A percentile compares a stretch with the other conserved stretches of the same genome.
These are phyloP conservation scores for Physaria fendleri DNA, from an alignment of 345 rosid species.

Conservation along the genomic window DNA sequence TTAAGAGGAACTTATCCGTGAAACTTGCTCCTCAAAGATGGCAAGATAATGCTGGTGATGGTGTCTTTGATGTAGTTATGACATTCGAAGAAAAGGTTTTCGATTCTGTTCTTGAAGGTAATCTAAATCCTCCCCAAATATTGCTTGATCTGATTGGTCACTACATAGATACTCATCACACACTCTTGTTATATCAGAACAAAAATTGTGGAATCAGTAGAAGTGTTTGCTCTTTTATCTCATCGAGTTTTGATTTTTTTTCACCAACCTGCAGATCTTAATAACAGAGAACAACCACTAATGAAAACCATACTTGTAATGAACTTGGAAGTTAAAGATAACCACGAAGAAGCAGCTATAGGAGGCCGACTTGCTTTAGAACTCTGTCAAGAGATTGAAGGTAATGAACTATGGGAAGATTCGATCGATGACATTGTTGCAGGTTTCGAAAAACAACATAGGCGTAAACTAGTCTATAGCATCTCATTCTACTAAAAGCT, in stretches of 20 bases:
- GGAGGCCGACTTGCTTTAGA: slow-evolving; percentile 84
- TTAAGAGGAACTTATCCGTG: slow-evolving; percentile 72
- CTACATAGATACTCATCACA: neutral
- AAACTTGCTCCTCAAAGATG: slow-evolving; percentile 91
- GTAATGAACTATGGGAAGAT: slow-evolving; percentile 80
- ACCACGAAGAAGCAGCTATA: slow-evolving; percentile 91
- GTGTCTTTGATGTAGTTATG: slow-evolving; percentile 67
- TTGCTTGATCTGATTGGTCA: neutral
- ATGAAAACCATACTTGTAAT: slow-evolving; percentile 71
- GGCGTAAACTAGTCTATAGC: slow-evolving; percentile 67
- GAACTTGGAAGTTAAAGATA: slow-evolving; percentile 96
- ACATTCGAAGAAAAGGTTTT: slow-evolving; percentile 93
- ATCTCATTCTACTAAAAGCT: slow-evolving; percentile 68
- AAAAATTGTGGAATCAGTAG: neutral
- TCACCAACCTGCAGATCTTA: slow-evolving; percentile 17
- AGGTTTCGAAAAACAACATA: slow-evolving; percentile 68
- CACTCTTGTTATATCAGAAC: neutral
- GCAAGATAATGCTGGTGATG: slow-evolving; percentile 93
- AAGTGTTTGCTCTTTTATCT: neutral
- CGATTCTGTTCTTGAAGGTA: slow-evolving; percentile 85
- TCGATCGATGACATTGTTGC: slow-evolving; percentile 64
- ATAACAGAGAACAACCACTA: slow-evolving; percentile 63
- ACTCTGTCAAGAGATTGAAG: slow-evolving; percentile 88
- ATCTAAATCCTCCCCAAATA: neutral
- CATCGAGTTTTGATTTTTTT: neutral